Conservation (phyloP, 169 alveolate genomes). For the Eimeria necatrix region DNA sequence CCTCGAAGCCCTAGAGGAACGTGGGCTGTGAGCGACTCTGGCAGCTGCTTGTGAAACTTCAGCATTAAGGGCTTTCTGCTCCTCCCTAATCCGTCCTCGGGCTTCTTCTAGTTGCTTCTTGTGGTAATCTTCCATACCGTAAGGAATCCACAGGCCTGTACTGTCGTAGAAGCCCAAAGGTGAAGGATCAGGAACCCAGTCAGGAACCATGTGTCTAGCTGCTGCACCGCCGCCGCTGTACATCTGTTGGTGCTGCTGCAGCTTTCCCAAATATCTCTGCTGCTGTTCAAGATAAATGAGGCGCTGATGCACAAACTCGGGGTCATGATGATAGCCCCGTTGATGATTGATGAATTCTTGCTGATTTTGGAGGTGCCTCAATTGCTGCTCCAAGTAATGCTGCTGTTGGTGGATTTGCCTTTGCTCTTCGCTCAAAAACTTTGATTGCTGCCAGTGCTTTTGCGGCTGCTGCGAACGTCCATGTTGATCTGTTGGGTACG, state of each 20-base stretch:
- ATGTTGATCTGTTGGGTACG: not conserved
- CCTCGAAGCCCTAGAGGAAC: no score
- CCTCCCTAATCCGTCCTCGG: not conserved
- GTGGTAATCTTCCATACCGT: slow-evolving; percentile 30
- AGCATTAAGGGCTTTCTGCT: not conserved
- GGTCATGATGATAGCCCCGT: not conserved
- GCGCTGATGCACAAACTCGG: slow-evolving; percentile 4
- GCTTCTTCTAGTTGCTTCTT: slow-evolving; percentile 37
- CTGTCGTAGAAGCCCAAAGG: slow-evolving; percentile 30
- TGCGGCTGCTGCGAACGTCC: not conserved
- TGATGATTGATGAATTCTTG: slow-evolving; percentile 8
- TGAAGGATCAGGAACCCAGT: slow-evolving; percentile 31
- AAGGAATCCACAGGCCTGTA: slow-evolving; percentile 49
- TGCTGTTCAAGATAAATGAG: not conserved
- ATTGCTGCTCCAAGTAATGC: slow-evolving; percentile 24
- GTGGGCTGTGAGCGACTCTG: not conserved
- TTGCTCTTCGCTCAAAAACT: not conserved
- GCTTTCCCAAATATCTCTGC: not conserved
- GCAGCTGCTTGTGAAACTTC: not conserved
- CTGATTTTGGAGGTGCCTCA: not conserved
- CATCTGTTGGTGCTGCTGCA: slow-evolving; percentile 22
- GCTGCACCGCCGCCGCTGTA: not conserved
- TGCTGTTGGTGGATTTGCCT: not conserved
- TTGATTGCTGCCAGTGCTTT: slow-evolving; percentile 9
- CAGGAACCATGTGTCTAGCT: not conserved